Conservation (phyloP, 257 asterid species). For the Nicotiana noctiflora region DNA sequence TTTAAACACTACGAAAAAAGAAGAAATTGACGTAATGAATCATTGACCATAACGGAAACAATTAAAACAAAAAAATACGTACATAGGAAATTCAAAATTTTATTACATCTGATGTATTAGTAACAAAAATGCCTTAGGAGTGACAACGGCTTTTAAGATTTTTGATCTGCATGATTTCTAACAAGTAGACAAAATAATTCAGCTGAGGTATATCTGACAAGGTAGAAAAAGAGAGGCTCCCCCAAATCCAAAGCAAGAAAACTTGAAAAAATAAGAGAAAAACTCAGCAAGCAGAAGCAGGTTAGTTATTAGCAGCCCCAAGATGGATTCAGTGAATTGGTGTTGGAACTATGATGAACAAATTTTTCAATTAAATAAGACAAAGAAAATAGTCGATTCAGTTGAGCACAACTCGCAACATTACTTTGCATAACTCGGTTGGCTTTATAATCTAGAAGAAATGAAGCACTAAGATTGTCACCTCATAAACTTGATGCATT, state of each 20-base stretch:
- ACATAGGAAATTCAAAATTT: not conserved
- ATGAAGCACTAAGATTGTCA: constrained; percentile 21
- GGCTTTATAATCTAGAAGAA: not conserved
- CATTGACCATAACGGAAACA: not conserved
- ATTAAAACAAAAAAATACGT: not conserved
- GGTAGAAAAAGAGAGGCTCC: not conserved
- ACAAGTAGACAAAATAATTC: not conserved
- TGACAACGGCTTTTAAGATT: not conserved
- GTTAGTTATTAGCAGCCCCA: not conserved
- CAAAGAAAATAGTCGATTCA: not conserved
- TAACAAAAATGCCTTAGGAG: not conserved
- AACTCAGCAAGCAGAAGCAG: not conserved
- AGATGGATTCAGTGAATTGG: constrained; percentile 1
- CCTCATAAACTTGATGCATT: constrained; percentile 89
- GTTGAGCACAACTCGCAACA: not conserved
- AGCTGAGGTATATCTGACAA: constrained; percentile 3
- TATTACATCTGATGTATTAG: not conserved
- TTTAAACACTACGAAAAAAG: too few species aligned
- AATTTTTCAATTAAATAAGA: not conserved
- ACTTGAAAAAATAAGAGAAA: not conserved
- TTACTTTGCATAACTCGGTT: not conserved
- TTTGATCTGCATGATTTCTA: constrained; percentile 4
- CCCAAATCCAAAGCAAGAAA: not conserved
- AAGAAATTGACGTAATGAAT: not conserved
- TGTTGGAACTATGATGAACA: not conserved